A percentile compares a stretch with the other conserved stretches of the same genome.
phyloP scores from a whole-genome alignment of 2,329 filamentous ascomycete genomes.

The Chrysoporthe austroafricana region DNA sequence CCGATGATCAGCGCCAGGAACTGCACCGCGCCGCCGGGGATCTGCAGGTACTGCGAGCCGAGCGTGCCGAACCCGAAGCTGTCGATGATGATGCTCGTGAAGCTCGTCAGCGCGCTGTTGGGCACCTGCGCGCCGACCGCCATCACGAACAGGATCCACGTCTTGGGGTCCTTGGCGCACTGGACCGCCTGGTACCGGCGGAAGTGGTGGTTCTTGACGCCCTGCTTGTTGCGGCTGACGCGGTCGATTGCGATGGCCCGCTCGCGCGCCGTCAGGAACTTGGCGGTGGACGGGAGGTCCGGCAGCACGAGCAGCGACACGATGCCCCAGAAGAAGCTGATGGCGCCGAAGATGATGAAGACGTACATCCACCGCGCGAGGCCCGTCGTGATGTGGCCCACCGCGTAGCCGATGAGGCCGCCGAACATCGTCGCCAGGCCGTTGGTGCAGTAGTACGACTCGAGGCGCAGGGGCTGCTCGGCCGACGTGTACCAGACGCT shows the following conservation, averaged over 20 bases:
- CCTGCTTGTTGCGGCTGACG: slow-evolving; percentile 54
- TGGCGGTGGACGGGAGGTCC: slow-evolving; percentile 64
- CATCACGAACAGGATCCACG: slow-evolving; percentile 58
- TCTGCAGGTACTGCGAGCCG: slow-evolving; percentile 48
- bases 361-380: slow-evolving; percentile 59
- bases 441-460: slow-evolving; percentile 59
- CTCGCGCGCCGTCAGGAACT: slow-evolving; percentile 62
- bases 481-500: slow-evolving; percentile 54
- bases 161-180: slow-evolving; percentile 57
- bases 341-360: slow-evolving; percentile 62
- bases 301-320: slow-evolving; percentile 61
- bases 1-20: slow-evolving; percentile 56
- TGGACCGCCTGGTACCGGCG: slow-evolving; percentile 51
- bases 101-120: slow-evolving; percentile 45
- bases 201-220: slow-evolving; percentile 57
- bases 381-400: slow-evolving; percentile 60
- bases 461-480: slow-evolving; percentile 56
- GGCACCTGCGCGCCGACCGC: slow-evolving; percentile 28
- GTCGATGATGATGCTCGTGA: slow-evolving; percentile 38
- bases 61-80: slow-evolving; percentile 38
- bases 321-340: slow-evolving; percentile 60
- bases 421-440: slow-evolving; percentile 66
- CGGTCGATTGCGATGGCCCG: slow-evolving; percentile 57
- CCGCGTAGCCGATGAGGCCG: slow-evolving; percentile 60
- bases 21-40: slow-evolving; percentile 62